Evolutionary conservation across 2,329 filamentous ascomycete genomes (phyloP).

Genomic region (Nemania serpens): DNA sequence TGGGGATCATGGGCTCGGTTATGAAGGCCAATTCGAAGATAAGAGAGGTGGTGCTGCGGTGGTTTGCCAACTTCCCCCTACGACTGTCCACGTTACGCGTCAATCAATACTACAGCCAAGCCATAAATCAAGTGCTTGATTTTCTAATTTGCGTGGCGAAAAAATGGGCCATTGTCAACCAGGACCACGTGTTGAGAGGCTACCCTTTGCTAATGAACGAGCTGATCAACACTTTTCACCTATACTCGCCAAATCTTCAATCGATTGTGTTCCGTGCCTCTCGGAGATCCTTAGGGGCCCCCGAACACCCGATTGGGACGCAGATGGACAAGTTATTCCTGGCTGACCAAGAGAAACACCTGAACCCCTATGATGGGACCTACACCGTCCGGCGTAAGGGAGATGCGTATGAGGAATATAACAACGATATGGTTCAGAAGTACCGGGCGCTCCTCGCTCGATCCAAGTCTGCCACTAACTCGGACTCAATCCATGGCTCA

Average conservation of each 20-base stretch:
- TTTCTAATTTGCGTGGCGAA: constrained; percentile 51
- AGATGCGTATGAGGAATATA: constrained; percentile 30
- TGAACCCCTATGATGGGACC: constrained; percentile 28
- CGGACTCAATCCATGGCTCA: constrained; percentile 11
- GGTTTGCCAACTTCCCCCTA: constrained; percentile 46
- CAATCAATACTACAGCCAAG: constrained; percentile 26
- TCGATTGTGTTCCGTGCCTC: constrained; percentile 58
- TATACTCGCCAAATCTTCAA: constrained; percentile 58
- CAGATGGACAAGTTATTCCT: constrained; percentile 46
- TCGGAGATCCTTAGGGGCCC: constrained; percentile 51
- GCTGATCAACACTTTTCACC: constrained; percentile 51
- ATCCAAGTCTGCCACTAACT: constrained; percentile 4
- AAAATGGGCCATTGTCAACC: constrained; percentile 46
- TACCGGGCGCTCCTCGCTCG: constrained; percentile 29
- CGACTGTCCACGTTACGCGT: constrained; percentile 24
- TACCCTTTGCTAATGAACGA: constrained; percentile 64
- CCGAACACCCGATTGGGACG: constrained; percentile 42
- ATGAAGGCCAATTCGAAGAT: constrained; percentile 47
- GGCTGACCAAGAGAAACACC: constrained; percentile 42
- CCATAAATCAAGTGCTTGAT: constrained; percentile 45
- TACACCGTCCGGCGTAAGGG: constrained; percentile 21
- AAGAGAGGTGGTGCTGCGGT: constrained; percentile 35
- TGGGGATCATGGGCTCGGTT: constrained; percentile 43
- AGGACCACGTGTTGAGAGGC: constrained; percentile 43
- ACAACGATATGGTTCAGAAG: constrained; percentile 24